Evolutionary conservation across 1,139 yeast genomes (phyloP), one percentile per base, ranked within the genome.

Genomic region (Hyphopichia pseudoburtonii): DNA sequence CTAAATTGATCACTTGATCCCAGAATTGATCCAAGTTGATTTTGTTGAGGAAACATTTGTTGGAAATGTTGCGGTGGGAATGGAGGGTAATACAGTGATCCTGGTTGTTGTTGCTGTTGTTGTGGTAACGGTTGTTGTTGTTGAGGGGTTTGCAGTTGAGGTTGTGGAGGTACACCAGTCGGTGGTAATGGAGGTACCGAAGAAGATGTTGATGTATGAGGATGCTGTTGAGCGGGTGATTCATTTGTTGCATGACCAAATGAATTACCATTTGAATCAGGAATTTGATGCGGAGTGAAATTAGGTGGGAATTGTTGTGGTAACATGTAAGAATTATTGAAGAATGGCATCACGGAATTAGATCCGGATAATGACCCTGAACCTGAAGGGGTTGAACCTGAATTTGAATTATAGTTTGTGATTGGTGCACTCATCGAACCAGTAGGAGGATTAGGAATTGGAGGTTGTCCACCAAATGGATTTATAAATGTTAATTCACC

Each of bases 401-500:
- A n/a, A 4, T 17, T 25, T 3, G 37, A 33, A 25, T 24, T 26
- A 26, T 26, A 26, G 17, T 28, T 32, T 7, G 30, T 27, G 10
- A 17, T 11, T n/a, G 36, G 28, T 14, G 17, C 18, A 28, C 24
- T 21, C 3, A 11, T 10, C 21, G 34, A 19, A 12, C 29, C 24
- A 8, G 3, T 22, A 6, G 28, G 22, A n/a, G 16, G 21, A 16
- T 30, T 19, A n/a, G 18, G 28, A 9, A 17, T 34, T n/a, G 35
- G 46, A 14, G 36, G 15, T 11, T 35, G 28, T 4, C 46, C 42
- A 2, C 44, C 39, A 41, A 56, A 56, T 9, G 61, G 62, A 38
- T 56, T 58, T 15, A 52, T 46, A 36, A 57, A 59, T 3, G 50
- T 44, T 10, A 55, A 36, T 24, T 51, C 54, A 32, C 32, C 34